Conservation (phyloP, 148 eudicot species). For the Camellia sinensis region DNA sequence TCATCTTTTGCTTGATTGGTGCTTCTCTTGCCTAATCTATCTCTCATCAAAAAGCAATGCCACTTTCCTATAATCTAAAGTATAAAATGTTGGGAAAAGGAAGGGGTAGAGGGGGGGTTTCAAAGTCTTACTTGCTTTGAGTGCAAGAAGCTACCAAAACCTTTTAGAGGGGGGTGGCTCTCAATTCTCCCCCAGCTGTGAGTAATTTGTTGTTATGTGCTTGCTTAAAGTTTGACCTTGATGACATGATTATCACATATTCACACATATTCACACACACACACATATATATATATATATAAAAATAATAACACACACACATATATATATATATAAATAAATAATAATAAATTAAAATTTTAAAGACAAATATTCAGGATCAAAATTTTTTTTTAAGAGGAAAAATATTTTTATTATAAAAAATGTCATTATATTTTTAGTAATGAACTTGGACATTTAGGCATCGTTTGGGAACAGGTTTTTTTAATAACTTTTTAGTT, state of each 20-base stretch:
- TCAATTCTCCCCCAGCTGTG: slow-evolving; percentile 24
- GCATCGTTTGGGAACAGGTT: no score
- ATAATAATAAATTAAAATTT: background rate
- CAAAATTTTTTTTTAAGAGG: no score
- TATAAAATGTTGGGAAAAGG: slow-evolving; percentile 5
- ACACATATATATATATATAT: background rate
- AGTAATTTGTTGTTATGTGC: slow-evolving; percentile 37
- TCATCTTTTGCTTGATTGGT: slow-evolving; percentile 30
- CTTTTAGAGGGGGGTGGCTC: slow-evolving; percentile 22
- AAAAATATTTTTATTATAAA: no score
- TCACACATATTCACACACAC: no score
- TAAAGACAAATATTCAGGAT: background rate
- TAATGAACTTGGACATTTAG: no score
- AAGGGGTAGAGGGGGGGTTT: slow-evolving; percentile 6
- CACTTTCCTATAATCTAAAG: slow-evolving; percentile 33
- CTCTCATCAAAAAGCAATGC: slow-evolving; percentile 31
- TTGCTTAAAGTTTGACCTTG: slow-evolving; percentile 55
- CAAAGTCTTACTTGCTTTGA: slow-evolving; percentile 57
- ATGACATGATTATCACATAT: slow-evolving; percentile 29
- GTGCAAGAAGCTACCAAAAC: slow-evolving; percentile 57
- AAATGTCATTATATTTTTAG: no score
- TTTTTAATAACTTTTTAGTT: no score
- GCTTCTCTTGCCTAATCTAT: slow-evolving; percentile 28
- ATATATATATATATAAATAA: background rate
- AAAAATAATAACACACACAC: background rate